Conservation (phyloP, 139 green algal species). For the Chlamydomonas schloesseri region DNA sequence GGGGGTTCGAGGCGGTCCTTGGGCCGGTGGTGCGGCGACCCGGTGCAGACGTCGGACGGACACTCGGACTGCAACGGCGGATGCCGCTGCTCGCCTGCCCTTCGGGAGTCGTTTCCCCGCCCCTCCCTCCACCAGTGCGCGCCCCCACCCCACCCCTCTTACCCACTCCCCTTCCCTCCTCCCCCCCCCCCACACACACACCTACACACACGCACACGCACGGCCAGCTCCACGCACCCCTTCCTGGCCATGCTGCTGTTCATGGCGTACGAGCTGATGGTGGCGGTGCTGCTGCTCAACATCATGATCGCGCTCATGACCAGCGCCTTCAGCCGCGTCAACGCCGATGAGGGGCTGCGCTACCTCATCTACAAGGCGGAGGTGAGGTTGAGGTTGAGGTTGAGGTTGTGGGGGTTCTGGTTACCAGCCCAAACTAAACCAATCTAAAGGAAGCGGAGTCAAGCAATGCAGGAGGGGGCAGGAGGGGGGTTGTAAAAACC, state of each 20-base stretch:
- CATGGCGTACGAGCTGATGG: conserved; percentile 60
- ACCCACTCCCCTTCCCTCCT: background rate
- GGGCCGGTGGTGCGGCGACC: too few species aligned
- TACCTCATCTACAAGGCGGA: conserved; percentile 59
- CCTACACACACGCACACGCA: too few species aligned
- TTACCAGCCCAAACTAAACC: too few species aligned
- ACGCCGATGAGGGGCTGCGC: conserved; percentile 58
- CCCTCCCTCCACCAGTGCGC: too few species aligned
- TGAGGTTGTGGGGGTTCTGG: too few species aligned
- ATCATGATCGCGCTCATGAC: conserved; percentile 71
- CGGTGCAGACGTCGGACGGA: too few species aligned
- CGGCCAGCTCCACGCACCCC: conserved; percentile 62
- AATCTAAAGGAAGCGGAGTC: too few species aligned
- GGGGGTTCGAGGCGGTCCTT: too few species aligned
- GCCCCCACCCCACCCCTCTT: too few species aligned
- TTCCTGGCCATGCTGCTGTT: conserved; percentile 69
- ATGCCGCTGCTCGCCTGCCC: too few species aligned
- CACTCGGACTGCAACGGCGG: too few species aligned
- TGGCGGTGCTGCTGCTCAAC: conserved; percentile 69
- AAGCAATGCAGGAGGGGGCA: background rate
- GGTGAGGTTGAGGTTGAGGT: conserved; percentile 4
- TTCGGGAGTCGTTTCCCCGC: too few species aligned
- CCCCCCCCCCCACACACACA: background rate
- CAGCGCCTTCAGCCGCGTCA: conserved; percentile 32
- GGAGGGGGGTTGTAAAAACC: background rate